Base-by-base conservation (phyloP, 164 flowering plant genomes). In the Aristolochia contorta region DNA sequence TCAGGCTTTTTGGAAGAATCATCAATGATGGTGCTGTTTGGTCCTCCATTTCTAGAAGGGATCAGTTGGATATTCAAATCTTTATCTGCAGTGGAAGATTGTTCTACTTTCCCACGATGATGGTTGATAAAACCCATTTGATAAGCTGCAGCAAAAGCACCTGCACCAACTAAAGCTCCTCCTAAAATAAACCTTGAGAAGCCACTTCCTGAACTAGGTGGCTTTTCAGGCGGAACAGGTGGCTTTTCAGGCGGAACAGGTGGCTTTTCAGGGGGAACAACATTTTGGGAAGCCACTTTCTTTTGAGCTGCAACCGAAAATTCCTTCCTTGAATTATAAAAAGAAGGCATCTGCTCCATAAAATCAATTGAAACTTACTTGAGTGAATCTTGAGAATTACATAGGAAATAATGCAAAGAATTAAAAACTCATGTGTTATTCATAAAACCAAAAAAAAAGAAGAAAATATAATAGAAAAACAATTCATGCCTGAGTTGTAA, bases 81-180 rank as follows among this genome's bases (percentile, higher is more conserved):
- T 37, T 37, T 37, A 37, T 6, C 43, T 37, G 12, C 43, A 37
- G 43, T 37, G 43, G 43, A 37, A 37, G 43, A 37, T 37, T 37
- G 1, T 37, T 37, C 43, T 37, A 37, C 67, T 64, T 82, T 74
- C 41, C 60, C 72, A 48, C 68, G 16, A 64, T 62, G 52, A 56
- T 70, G 60, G 43, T 77, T 82, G n/a, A 88, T 59, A 63, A 71
- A 77, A 16, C 91, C 87, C 69, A 71, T 24, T 61, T 77, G 86
- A 69, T 86, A 82, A 65, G 86, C 88, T 15, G 77, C 77, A 46
- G 71, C 12, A 16, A 63, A 61, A 47, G 68, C 89, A 68, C 77
- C 73, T 7, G 12, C 43, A 68, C 84, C 87, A 63, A 88, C 49
- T 45, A 72, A 73, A 68, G 78, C 73, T 69, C 77, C 61, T 57